These are phyloP conservation scores for Ophiocordyceps polyrhachis-furcata DNA, from an alignment of 2,329 filamentous ascomycete species.

Conservation along the genomic window DNA sequence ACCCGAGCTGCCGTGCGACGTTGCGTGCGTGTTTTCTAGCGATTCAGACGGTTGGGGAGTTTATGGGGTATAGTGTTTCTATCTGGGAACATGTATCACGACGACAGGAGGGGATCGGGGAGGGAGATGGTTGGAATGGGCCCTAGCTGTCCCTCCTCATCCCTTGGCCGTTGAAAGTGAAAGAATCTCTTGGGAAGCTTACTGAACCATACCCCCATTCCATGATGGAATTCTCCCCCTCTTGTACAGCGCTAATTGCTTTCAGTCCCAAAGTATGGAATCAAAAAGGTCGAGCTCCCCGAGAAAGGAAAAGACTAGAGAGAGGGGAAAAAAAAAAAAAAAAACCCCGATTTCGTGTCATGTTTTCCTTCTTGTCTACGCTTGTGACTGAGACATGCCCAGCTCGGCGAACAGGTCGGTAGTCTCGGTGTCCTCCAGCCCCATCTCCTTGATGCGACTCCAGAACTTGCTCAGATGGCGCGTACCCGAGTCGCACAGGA, in stretches of 20 bases:
- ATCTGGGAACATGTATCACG: background rate
- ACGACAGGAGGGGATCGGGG: background rate
- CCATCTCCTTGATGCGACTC: constrained; percentile 51
- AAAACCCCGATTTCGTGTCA: background rate
- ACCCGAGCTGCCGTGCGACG: background rate
- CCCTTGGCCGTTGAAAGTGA: background rate
- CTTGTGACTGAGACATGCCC: constrained; percentile 16
- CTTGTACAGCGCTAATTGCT: background rate
- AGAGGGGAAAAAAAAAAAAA: no score
- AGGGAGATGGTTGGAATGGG: background rate
- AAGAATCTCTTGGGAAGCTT: background rate
- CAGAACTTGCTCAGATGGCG: constrained; percentile 75
- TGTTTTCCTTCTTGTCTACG: background rate
- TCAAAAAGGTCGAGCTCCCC: background rate
- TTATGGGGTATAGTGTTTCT: background rate
- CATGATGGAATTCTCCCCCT: background rate
- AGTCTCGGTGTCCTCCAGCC: constrained; percentile 37
- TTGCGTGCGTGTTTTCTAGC: background rate
- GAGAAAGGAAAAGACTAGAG: no score
- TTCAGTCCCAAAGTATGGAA: background rate
- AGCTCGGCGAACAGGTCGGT: constrained; percentile 31
- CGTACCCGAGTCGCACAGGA: constrained; percentile 72
- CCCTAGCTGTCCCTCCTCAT: background rate
- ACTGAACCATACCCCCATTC: background rate
- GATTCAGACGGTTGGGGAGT: background rate